Evolutionary conservation across 371 early-diverging fungal species (phyloP).

Genomic region (Mortierella sp.): DNA sequence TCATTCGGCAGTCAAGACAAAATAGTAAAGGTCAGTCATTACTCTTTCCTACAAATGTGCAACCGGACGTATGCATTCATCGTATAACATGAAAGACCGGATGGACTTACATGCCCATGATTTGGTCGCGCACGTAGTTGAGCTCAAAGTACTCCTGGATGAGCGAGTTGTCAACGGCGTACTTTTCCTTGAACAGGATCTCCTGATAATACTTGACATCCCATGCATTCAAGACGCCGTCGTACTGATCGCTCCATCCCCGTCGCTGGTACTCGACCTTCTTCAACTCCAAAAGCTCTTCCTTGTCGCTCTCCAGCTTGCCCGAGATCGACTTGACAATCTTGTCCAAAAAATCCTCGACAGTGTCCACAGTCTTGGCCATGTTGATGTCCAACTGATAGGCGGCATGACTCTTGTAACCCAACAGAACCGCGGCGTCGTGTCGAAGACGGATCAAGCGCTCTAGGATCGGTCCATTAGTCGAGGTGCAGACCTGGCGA

Average conservation of each 20-base stretch:
- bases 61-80: neutral
- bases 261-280: constrained; percentile 59
- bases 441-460: constrained; percentile 45
- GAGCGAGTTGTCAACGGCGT: constrained; percentile 80
- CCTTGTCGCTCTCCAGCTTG: constrained; percentile 69
- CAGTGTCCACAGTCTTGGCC: constrained; percentile 83
- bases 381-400: constrained; percentile 85
- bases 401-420: constrained; percentile 82
- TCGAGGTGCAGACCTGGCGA: constrained; percentile 43
- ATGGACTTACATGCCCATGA: constrained; percentile 42
- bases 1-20: neutral
- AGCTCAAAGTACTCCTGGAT: constrained; percentile 86
- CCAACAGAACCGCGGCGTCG: constrained; percentile 69
- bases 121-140: constrained; percentile 67
- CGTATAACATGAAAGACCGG: neutral
- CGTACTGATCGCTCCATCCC: constrained; percentile 60
- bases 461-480: constrained; percentile 46
- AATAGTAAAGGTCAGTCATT: neutral
- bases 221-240: constrained; percentile 76
- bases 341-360: constrained; percentile 77
- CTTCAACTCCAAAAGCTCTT: constrained; percentile 59
- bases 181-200: constrained; percentile 77
- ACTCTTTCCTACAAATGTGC: neutral
- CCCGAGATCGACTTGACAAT: constrained; percentile 69
- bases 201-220: constrained; percentile 84